phyloP scores from a whole-genome alignment of 805 yeast genomes.

The Teunomyces kruisii region DNA sequence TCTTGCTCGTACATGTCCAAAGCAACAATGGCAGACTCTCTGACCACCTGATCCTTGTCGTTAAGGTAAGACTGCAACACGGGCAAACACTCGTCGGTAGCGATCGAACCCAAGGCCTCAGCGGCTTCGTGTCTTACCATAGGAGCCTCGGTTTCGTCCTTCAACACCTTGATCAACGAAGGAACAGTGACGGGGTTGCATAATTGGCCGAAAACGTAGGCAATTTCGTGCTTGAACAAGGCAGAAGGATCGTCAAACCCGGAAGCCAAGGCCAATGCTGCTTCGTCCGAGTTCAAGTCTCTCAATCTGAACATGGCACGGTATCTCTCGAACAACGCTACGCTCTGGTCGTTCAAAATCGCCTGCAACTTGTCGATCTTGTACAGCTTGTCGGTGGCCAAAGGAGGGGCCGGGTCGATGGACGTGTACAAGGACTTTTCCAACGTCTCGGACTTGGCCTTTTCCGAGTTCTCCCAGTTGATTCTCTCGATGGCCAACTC shows the following conservation, averaged over 20 bases:
- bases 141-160: constrained; percentile 79
- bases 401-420: constrained; percentile 98
- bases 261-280: constrained; percentile 85
- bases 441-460: constrained; percentile 63
- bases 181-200: constrained; percentile 93
- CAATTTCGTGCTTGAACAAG: constrained; percentile 94
- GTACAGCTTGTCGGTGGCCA: constrained; percentile 57
- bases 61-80: constrained; percentile 74
- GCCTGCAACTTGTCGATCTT: constrained; percentile 64
- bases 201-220: constrained; percentile 96
- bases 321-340: constrained; percentile 88
- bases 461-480: constrained; percentile 81
- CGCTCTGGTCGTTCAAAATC: constrained; percentile 71
- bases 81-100: constrained; percentile 92
- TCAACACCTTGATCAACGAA: constrained; percentile 76
- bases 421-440: constrained; percentile 79
- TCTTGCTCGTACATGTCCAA: constrained; percentile 98
- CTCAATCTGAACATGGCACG: constrained; percentile 98
- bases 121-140: constrained; percentile 99
- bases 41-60: constrained; percentile 86
- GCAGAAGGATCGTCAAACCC: constrained; percentile 93
- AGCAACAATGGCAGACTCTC: constrained; percentile 96
- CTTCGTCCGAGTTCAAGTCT: constrained; percentile 91
- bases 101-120: constrained; percentile 96
- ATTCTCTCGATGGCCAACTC: constrained; percentile 95